These are phyloP conservation scores for Wickerhamomyces sp. DNA, from an alignment of 1,139 yeast species.

Conservation along the genomic window DNA sequence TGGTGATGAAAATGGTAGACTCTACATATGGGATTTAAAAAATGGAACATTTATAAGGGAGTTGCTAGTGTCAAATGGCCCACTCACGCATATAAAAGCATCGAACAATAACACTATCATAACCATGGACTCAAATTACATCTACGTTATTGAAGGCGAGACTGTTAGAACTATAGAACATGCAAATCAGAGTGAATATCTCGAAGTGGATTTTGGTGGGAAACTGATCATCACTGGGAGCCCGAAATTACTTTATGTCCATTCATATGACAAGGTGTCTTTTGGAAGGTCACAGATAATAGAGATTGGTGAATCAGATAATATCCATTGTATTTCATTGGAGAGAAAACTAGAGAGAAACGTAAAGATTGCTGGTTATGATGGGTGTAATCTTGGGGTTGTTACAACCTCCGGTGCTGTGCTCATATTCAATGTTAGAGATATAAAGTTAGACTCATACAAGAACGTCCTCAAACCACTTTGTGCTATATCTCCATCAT, in stretches of 20 bases:
- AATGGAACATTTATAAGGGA: constrained; percentile 19
- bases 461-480: constrained; percentile 21
- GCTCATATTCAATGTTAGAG: constrained; percentile 36
- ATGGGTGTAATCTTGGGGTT: constrained; percentile 47
- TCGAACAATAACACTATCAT: constrained; percentile 22
- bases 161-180: constrained; percentile 4
- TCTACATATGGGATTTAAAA: constrained; percentile 31
- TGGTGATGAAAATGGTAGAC: constrained; percentile 36
- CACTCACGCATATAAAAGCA: constrained; percentile 24
- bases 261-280: constrained; percentile 22
- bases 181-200: constrained; percentile 15
- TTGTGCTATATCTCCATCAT: constrained; percentile 25
- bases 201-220: constrained; percentile 52
- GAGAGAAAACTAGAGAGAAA: constrained; percentile 28
- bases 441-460: constrained; percentile 18
- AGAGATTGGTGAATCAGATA: constrained; percentile 27
- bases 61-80: constrained; percentile 19
- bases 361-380: constrained; percentile 44
- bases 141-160: constrained; percentile 22
- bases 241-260: constrained; percentile 19
- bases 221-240: constrained; percentile 28
- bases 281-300: constrained; percentile 24
- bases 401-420: constrained; percentile 34
- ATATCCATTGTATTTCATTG: constrained; percentile 35
- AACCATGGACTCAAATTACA: constrained; percentile 21